phyloP scores from a whole-genome alignment of 148 eudicot genomes.

The Chenopodium album region DNA sequence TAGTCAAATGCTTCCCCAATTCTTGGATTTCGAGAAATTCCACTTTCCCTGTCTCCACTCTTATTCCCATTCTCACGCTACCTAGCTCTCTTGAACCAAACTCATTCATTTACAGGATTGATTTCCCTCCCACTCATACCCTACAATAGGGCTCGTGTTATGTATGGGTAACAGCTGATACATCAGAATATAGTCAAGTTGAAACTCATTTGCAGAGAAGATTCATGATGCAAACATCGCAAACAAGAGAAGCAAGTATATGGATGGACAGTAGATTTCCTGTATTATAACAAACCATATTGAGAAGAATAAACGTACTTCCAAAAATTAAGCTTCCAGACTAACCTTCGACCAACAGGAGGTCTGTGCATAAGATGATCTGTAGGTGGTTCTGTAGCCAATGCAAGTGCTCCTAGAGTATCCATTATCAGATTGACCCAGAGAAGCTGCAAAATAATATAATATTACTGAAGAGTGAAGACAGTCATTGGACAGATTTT shows the following conservation, averaged over 20 bases:
- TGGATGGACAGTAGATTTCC: not conserved
- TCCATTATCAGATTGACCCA: slow-evolving; percentile 99
- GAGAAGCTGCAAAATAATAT: slow-evolving; percentile 55
- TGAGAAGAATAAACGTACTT: not conserved
- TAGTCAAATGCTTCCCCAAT: not conserved
- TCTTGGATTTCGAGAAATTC: not conserved
- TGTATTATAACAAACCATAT: not conserved
- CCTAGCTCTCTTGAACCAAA: not conserved
- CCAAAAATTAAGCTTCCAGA: slow-evolving; percentile 11
- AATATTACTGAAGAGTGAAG: not conserved
- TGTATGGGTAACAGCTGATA: not conserved
- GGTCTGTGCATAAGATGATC: slow-evolving; percentile 81
- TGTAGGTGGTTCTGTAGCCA: slow-evolving; percentile 99
- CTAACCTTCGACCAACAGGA: slow-evolving; percentile 94
- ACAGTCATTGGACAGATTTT: slow-evolving; percentile 1
- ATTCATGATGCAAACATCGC: not conserved
- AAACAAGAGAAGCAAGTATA: not conserved
- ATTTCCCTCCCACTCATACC: not conserved
- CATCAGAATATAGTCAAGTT: not conserved
- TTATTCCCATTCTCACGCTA: too few species aligned
- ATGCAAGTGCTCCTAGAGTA: slow-evolving; percentile 93
- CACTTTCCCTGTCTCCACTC: too few species aligned
- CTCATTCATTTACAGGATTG: not conserved
- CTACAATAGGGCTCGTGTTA: not conserved
- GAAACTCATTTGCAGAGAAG: not conserved